Percentiles rank a stretch among this genome's conserved stretches.
Conservation (phyloP, 805 yeast genomes). For the Nakazawaea populi region DNA sequence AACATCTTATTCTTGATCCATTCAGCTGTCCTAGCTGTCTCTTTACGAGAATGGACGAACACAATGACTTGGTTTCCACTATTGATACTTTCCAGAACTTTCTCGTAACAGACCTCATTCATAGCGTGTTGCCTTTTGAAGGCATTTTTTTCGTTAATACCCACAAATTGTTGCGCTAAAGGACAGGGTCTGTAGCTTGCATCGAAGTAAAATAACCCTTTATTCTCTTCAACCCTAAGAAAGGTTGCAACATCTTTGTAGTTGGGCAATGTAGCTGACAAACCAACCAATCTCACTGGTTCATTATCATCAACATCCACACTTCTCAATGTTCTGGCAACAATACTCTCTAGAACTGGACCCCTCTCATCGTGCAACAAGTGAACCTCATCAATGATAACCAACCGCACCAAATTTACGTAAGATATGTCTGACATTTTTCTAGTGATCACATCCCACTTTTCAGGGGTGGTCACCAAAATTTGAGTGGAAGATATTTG, state of each 20-base stretch:
- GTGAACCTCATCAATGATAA: slow-evolving; percentile 91
- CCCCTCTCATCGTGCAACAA: slow-evolving; percentile 92
- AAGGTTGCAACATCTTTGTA: slow-evolving; percentile 82
- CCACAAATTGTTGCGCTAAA: slow-evolving; percentile 79
- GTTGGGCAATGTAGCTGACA: slow-evolving; percentile 92
- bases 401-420: slow-evolving; percentile 55
- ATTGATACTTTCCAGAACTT: slow-evolving; percentile 51
- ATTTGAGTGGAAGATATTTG: slow-evolving; percentile 78
- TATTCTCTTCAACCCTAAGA: slow-evolving; percentile 52
- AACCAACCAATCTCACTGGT: slow-evolving; percentile 66
- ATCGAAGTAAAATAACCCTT: slow-evolving; percentile 77
- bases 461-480: slow-evolving; percentile 91
- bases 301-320: slow-evolving; percentile 35
- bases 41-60: slow-evolving; percentile 92
- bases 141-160: slow-evolving; percentile 79
- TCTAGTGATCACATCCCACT: slow-evolving; percentile 95
- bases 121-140: slow-evolving; percentile 73
- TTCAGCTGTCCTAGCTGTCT: slow-evolving; percentile 78
- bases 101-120: slow-evolving; percentile 86
- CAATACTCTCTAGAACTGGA: slow-evolving; percentile 85
- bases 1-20: slow-evolving; percentile 58
- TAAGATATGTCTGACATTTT: slow-evolving; percentile 65
- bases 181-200: slow-evolving; percentile 90
- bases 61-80: slow-evolving; percentile 77
- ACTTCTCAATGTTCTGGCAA: slow-evolving; percentile 61